These are phyloP conservation scores for Vanderwaltozyma polyspora DNA, from an alignment of 805 yeast species.

Conservation along the genomic window DNA sequence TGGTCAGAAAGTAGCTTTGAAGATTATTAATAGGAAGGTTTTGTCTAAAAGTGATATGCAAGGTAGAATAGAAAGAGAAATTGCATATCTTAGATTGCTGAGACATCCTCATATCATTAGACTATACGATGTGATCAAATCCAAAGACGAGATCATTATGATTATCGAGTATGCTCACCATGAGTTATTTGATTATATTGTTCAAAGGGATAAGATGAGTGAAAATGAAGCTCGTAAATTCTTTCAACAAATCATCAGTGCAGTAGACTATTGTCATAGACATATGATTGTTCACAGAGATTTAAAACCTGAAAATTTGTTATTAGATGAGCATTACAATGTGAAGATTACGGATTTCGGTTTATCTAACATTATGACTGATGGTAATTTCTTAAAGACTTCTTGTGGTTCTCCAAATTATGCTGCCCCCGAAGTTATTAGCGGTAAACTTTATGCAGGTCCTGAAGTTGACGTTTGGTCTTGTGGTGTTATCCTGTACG, in stretches of 20 bases:
- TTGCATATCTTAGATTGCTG: constrained; percentile 72
- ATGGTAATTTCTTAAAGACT: constrained; percentile 90
- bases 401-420: constrained; percentile 95
- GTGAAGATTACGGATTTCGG: constrained; percentile 97
- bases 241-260: constrained; percentile 92
- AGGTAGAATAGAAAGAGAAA: constrained; percentile 90
- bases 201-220: constrained; percentile 88
- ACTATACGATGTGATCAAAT: constrained; percentile 87
- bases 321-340: constrained; percentile 80
- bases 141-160: constrained; percentile 93
- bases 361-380: constrained; percentile 90
- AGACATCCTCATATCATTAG: constrained; percentile 96
- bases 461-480: constrained; percentile 99
- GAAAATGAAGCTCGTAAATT: constrained; percentile 87
- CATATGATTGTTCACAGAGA: constrained; percentile 96
- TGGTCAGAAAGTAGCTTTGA: constrained; percentile 85
- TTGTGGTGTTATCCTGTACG: constrained; percentile 89
- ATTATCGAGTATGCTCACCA: constrained; percentile 96
- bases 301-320: constrained; percentile 87
- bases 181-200: constrained; percentile 90
- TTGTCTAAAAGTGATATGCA: constrained; percentile 95
- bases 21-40: constrained; percentile 85
- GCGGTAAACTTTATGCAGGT: constrained; percentile 92
- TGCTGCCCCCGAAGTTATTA: constrained; percentile 96
- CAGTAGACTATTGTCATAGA: constrained; percentile 92